Percentiles rank a stretch among this genome's conserved stretches.
These are phyloP conservation scores for Pseudogymnoascus sp. DNA, from an alignment of 2,329 filamentous ascomycete genomes.

Conservation along the genomic window DNA sequence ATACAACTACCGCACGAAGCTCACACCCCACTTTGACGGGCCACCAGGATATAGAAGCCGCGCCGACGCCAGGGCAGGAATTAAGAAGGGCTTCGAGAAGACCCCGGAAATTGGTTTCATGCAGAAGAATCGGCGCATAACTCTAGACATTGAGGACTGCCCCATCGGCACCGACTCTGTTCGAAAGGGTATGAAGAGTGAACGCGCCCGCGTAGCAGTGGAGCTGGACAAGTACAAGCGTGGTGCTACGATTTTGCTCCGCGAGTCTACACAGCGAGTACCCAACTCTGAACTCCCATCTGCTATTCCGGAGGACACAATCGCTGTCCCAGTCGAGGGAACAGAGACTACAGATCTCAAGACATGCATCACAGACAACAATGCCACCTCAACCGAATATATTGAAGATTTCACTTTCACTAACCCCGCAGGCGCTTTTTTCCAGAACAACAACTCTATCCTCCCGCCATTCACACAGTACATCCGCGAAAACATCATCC, in stretches of 20 bases:
- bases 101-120: conserved; percentile 85
- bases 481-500: conserved; percentile 71
- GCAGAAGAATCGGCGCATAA: conserved; percentile 68
- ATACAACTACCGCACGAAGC: conserved; percentile 91
- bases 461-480: conserved; percentile 78
- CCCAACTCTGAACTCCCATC: conserved; percentile 34
- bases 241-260: conserved; percentile 80
- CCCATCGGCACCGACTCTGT: conserved; percentile 88
- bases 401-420: conserved; percentile 76
- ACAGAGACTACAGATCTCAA: conserved; percentile 60
- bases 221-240: conserved; percentile 65
- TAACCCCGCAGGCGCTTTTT: conserved; percentile 90
- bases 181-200: conserved; percentile 66
- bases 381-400: conserved; percentile 77
- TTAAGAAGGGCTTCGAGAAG: conserved; percentile 48
- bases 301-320: conserved; percentile 14
- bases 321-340: conserved; percentile 16
- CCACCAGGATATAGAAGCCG: conserved; percentile 47
- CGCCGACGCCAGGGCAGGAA: conserved; percentile 38
- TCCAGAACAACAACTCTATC: conserved; percentile 99
- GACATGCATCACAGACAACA: conserved; percentile 80
- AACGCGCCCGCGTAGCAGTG: conserved; percentile 65
- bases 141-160: conserved; percentile 94
- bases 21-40: conserved; percentile 91
- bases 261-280: conserved; percentile 71